Base-by-base conservation (phyloP, 441 rosid species). In the Rhodomyrtus psidioides region DNA sequence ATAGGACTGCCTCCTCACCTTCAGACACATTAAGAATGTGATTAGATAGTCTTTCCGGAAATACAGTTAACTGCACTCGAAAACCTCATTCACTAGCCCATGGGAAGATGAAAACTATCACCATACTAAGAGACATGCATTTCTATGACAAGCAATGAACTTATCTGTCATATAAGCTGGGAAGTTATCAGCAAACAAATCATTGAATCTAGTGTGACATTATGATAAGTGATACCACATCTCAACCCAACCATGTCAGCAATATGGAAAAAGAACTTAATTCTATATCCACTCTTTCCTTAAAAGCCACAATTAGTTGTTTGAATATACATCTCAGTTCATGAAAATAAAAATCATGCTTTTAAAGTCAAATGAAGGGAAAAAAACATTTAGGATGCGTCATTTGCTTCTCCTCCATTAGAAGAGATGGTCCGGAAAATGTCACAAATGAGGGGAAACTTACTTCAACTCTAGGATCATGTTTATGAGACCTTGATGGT, bases 1-100 rank as follows among this genome's bases (percentile, higher is more conserved):
- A 46, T 55, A 94, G 0, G 97, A 94, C 85, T 93, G 95, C 86
- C 94, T 93, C 88, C 97, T 92, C 86, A 94, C 94, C 97, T 94
- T 70, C 24, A 55, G 9, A 88, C 84, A 51, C 34, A 42, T 89
- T 57, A 57, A 54, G 15, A 65, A 30, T 34, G 49, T 6, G 26
- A 39, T 70, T 39, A 39, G 49, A 62, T 70, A n/a, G 83, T 53
- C 59, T 46, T 42, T 56, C 53, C 39, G n/a, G 56, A 12, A 21
- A 82, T 30, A 82, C 53, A 27, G 54, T 81, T 81, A 53, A 49
- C 27, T 81, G 83, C 83, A 82, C 6, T 1, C 44, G 21, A 55
- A 17, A 26, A 10, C 59, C 55, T 53, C 44, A 39, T 54, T 53
- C 83, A 30, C 58, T 55, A 53, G 56, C 49, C 16, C 1, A 24